phyloP scores from a whole-genome alignment of 179 eudicot genomes.

The Beta macrorhiza region DNA sequence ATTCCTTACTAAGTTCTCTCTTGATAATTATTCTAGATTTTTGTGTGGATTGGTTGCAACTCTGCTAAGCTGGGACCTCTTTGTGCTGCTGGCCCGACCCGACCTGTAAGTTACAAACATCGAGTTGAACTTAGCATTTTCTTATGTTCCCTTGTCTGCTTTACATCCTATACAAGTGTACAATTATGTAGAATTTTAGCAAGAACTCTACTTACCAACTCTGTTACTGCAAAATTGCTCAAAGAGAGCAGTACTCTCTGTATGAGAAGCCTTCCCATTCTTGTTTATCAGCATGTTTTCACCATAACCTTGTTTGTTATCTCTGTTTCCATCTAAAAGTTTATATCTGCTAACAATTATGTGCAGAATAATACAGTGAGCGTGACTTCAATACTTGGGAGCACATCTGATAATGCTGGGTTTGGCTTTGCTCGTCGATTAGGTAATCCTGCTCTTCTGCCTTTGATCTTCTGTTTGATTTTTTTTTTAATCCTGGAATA shows the following conservation, averaged over 20 bases:
- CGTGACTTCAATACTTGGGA: constrained; percentile 65
- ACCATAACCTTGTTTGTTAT: not conserved
- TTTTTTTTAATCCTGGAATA: not conserved
- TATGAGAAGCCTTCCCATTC: not conserved
- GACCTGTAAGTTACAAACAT: constrained; percentile 54
- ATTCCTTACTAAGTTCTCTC: constrained; percentile 7
- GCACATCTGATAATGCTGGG: constrained; percentile 80
- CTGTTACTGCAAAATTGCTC: not conserved
- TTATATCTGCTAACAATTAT: not conserved
- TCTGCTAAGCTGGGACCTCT: constrained; percentile 68
- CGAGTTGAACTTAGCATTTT: not conserved
- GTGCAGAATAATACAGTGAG: constrained; percentile 48
- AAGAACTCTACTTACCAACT: not conserved
- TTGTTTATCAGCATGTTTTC: not conserved
- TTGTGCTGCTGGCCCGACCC: constrained; percentile 65
- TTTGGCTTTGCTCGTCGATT: constrained; percentile 75
- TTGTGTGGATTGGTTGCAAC: constrained; percentile 83
- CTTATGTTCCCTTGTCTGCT: not conserved
- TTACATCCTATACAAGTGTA: not conserved
- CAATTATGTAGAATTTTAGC: not conserved
- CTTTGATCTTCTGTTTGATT: too few relatives aligned
- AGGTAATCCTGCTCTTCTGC: constrained; percentile 38
- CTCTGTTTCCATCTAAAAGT: not conserved
- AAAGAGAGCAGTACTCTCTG: not conserved
- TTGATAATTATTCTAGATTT: constrained; percentile 42